Evolutionary conservation across 495 filamentous ascomycete species (phyloP), one percentile per base, ranked within the genome.

Genomic region (Talaromyces thailandensis): DNA sequence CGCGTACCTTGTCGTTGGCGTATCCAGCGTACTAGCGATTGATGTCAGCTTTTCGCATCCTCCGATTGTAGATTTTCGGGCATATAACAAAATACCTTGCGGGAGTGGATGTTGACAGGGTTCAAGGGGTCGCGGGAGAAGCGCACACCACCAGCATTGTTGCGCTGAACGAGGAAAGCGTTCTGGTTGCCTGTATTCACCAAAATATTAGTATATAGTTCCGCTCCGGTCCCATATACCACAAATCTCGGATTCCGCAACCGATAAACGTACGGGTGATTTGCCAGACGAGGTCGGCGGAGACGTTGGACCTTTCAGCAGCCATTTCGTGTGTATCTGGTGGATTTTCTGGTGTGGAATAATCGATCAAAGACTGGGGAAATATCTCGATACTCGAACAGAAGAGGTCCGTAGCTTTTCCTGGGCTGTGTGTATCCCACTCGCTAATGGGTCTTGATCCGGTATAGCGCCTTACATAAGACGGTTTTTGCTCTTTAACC

Each of bases 81-180:
- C 40, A 11, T 16, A 58, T 23, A 32, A 58, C 35, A 18, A 48
- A 32, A 63, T 81, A 94, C 92, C 88, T 96, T 98, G 82, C 90
- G 90, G 57, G 83, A 86, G 77, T 96, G 88, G 75, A 88, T 80
- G 86, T 97, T 98, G 69, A 79, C 79, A 70, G 97, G 74, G 81
- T 98, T 98, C 66, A 96, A 77, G 66, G 91, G 89, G 73, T 98
- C 95, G 56, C 88, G 88, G 64, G 94, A 98, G 84, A 98, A 93
- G 77, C 87, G 89, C 66, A 87, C 79, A 70, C 88, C 87, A 68
- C 89, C 90, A 65, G 79, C 81, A 63, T 75, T 71, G 74, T 86
- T 91, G 75, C 92, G 86, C 86, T 96, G 95, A 68, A 93, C 90
- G 75, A 97, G 86, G 83, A 81, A 94, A 72, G 90, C 73, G 78